A percentile compares a stretch with the other conserved stretches of the same genome.
Conservation (phyloP, 1,139 yeast species). For the Candida frijolesensis region DNA sequence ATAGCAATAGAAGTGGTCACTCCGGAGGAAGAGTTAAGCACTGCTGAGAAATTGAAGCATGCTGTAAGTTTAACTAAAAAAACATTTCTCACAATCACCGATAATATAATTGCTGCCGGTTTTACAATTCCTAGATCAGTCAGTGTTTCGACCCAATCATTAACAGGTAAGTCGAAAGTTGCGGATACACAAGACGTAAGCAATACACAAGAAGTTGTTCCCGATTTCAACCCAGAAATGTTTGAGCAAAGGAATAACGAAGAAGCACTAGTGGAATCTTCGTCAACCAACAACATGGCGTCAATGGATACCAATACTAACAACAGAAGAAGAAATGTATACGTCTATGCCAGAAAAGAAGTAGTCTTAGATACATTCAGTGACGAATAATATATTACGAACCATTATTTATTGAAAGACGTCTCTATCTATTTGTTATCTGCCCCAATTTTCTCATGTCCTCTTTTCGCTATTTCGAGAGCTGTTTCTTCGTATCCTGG, state of each 20-base stretch:
- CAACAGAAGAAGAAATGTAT: slow-evolving; percentile 46
- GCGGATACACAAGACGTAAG: too few species aligned
- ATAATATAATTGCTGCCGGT: slow-evolving; percentile 60
- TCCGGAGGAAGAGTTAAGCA: slow-evolving; percentile 5
- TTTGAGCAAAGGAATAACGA: background rate
- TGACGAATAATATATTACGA: slow-evolving; percentile 21
- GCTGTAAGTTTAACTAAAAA: slow-evolving; percentile 34
- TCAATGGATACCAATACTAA: slow-evolving; percentile 6
- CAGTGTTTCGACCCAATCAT: slow-evolving; percentile 35
- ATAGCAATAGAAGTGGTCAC: background rate
- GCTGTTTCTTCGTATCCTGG: slow-evolving; percentile 84
- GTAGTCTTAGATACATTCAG: slow-evolving; percentile 44
- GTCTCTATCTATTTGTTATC: background rate
- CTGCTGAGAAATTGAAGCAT: slow-evolving; percentile 9
- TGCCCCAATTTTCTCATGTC: slow-evolving; percentile 61
- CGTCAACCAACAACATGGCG: slow-evolving; percentile 7
- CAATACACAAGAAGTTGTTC: slow-evolving; percentile 5
- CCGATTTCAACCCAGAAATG: slow-evolving; percentile 7
- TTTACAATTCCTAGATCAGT: slow-evolving; percentile 60
- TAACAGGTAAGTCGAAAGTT: slow-evolving; percentile 6
- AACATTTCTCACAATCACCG: slow-evolving; percentile 49
- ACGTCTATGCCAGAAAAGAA: slow-evolving; percentile 57
- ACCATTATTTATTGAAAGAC: background rate
- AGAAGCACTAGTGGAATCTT: background rate
- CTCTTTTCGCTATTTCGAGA: slow-evolving; percentile 71